Evolutionary conservation across 176 grass and related monocot genomes (phyloP).

Genomic region (Eremochloa ophiuroides): DNA sequence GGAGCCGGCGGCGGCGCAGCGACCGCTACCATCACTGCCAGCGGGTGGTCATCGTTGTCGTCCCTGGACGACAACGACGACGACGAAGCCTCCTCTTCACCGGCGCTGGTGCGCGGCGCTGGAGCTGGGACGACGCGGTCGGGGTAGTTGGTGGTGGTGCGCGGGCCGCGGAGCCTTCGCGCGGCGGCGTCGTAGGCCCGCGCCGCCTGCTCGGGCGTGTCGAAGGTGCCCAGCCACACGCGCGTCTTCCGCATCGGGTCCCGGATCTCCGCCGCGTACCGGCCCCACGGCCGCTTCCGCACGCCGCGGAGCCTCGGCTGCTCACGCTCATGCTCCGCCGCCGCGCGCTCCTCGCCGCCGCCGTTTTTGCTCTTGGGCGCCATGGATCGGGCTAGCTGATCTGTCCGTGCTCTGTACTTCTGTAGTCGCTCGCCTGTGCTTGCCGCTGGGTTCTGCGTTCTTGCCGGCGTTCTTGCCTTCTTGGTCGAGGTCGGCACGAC

Average conservation of each 20-base stretch:
- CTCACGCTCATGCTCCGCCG: not conserved
- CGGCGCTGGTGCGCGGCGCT: too few relatives aligned
- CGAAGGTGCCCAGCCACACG: slow-evolving; percentile 74
- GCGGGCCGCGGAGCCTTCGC: slow-evolving; percentile 21
- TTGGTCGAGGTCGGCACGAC: too few relatives aligned
- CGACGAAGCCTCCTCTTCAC: too few relatives aligned
- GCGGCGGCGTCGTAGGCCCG: slow-evolving; percentile 64
- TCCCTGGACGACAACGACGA: not conserved
- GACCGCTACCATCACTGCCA: not conserved
- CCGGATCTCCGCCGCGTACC: slow-evolving; percentile 85
- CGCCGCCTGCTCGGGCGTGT: slow-evolving; percentile 48
- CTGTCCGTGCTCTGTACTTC: too few relatives aligned
- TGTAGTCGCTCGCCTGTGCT: too few relatives aligned
- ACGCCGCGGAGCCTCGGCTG: slow-evolving; percentile 49
- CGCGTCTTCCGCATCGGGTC: slow-evolving; percentile 48
- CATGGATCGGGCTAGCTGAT: not conserved
- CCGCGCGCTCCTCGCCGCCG: not conserved
- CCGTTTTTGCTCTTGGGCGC: not conserved
- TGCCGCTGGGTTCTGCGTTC: too few relatives aligned
- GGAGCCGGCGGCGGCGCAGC: not conserved
- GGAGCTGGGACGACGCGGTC: too few relatives aligned
- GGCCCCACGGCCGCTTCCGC: slow-evolving; percentile 79
- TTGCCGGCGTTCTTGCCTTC: too few relatives aligned
- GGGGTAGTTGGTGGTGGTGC: slow-evolving; percentile 41
- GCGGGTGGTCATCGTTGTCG: not conserved